Base-by-base conservation (phyloP, 2,329 filamentous ascomycete genomes). In the Fusarium heterosporum region DNA sequence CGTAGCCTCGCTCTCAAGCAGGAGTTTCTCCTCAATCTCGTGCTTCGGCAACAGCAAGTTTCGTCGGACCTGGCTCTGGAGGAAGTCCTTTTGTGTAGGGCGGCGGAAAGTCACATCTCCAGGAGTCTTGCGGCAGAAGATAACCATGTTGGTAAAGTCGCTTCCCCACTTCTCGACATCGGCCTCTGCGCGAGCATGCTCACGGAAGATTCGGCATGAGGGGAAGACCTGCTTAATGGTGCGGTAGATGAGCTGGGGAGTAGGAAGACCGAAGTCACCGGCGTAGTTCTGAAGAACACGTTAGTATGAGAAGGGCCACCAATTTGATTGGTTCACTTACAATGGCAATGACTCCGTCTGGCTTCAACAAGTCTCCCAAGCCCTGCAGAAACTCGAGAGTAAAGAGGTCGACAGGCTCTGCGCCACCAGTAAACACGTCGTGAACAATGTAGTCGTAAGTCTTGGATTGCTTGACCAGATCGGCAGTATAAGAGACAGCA, bases 391-490 rank as follows among this genome's bases (percentile, higher is more conserved):
- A 98, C 71, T 96, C 90, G 7, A 89, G 78, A 0, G 94, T 98
- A 79, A 99, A 99, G 9, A 99, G 87, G 9, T 89, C 84, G 4
- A 94, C 88, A 1, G 96, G 96, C 77, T 98, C 96, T 0, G 93
- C 94, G 51, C 96, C 96, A 25, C 96, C 96, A 1, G 96, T 99
- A 77, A 99, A 99, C 25, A 99, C 96, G 71, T 99, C 96, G 77
- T 99, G 96, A 53, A 99, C 85, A 74, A 99, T 96, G 81, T 97
- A 98, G 80, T 97, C 90, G 77, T 91, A 99, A 28, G 82, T 82
- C 45, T 82, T 77, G 9, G 80, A 72, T 28, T 79, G 70, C 49
- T 78, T 73, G 54, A 81, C 81, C 46, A 84, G 74, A 51, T 79
- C 73, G 43, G 82, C 78, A 17, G 88, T 85, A 77, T 89, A 97